Evolutionary conservation across 768 basidiomycete species (phyloP).

Genomic region (Leccinum ochraceum): DNA sequence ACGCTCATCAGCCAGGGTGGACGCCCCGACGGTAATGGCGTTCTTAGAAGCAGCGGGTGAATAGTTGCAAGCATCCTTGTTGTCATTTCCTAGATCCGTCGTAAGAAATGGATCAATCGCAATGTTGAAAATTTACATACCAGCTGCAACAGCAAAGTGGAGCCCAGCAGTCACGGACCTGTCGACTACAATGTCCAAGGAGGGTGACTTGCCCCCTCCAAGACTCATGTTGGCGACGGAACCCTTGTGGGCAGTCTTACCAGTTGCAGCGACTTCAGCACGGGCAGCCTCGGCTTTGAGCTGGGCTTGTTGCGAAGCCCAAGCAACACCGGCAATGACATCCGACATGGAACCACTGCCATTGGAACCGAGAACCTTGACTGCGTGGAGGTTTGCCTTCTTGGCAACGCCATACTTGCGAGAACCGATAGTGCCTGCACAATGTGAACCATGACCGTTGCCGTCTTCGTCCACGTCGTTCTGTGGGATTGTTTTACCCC

Average conservation of each 20-base stretch:
- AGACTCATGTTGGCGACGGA: slow-evolving; percentile 98
- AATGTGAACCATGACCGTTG: slow-evolving; percentile 96
- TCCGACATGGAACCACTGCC: slow-evolving; percentile 96
- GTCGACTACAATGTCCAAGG: slow-evolving; percentile 86
- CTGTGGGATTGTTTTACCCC: slow-evolving; percentile 91
- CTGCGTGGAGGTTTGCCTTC: slow-evolving; percentile 83
- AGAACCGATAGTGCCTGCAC: slow-evolving; percentile 96
- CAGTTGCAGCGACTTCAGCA: slow-evolving; percentile 67
- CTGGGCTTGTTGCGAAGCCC: slow-evolving; percentile 60
- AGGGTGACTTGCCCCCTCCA: slow-evolving; percentile 88
- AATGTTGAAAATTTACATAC: slow-evolving; percentile 41
- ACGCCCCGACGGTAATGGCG: slow-evolving; percentile 94
- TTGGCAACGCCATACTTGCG: slow-evolving; percentile 95
- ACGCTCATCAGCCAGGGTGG: slow-evolving; percentile 75
- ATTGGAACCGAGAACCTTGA: slow-evolving; percentile 93
- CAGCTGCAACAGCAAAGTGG: slow-evolving; percentile 97
- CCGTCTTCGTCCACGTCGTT: slow-evolving; percentile 87
- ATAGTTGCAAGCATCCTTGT: slow-evolving; percentile 87
- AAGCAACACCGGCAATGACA: slow-evolving; percentile 85
- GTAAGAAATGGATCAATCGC: not conserved
- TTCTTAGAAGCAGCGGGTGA: slow-evolving; percentile 90
- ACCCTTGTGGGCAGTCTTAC: slow-evolving; percentile 85
- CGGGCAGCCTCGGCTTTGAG: slow-evolving; percentile 60
- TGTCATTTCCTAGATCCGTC: slow-evolving; percentile 62
- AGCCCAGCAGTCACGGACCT: slow-evolving; percentile 79